phyloP scores from a whole-genome alignment of 768 basidiomycete species.

The Mrakia hoshinonis region DNA sequence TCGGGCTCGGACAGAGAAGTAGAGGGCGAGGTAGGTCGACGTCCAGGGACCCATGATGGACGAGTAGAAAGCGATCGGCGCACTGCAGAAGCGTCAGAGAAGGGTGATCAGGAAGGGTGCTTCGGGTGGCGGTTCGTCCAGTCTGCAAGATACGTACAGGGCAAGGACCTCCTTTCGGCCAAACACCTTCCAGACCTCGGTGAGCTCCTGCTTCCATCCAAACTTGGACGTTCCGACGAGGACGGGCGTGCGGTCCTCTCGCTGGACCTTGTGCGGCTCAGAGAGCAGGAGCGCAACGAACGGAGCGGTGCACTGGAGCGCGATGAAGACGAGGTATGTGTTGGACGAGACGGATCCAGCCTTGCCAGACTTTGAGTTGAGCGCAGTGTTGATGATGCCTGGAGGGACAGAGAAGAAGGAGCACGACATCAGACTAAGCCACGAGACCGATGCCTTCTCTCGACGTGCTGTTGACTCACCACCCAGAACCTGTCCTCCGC shows the following conservation, averaged over 20 bases:
- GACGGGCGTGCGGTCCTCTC: conserved; percentile 15
- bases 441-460: not conserved
- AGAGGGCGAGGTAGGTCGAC: conserved; percentile 20
- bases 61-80: conserved; percentile 19
- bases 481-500: conserved; percentile 35
- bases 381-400: conserved; percentile 32
- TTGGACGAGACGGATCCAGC: conserved; percentile 14
- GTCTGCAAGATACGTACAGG: not conserved
- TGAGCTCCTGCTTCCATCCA: conserved; percentile 18
- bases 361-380: conserved; percentile 32
- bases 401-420: not conserved
- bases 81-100: not conserved
- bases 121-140: not conserved
- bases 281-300: conserved; percentile 24
- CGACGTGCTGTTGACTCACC: conserved; percentile 27
- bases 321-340: conserved; percentile 28
- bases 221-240: conserved; percentile 6
- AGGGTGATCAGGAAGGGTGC: not conserved
- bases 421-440: not conserved
- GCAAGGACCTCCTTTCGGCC: conserved; percentile 16
- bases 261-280: conserved; percentile 22
- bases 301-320: conserved; percentile 15
- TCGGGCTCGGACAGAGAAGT: conserved; percentile 26
- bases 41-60: conserved; percentile 23
- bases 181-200: conserved; percentile 2